Evolutionary conservation across 345 rosid species (phyloP), one percentile per base, ranked within the genome.

Genomic region (Arabidopsis suecica): DNA sequence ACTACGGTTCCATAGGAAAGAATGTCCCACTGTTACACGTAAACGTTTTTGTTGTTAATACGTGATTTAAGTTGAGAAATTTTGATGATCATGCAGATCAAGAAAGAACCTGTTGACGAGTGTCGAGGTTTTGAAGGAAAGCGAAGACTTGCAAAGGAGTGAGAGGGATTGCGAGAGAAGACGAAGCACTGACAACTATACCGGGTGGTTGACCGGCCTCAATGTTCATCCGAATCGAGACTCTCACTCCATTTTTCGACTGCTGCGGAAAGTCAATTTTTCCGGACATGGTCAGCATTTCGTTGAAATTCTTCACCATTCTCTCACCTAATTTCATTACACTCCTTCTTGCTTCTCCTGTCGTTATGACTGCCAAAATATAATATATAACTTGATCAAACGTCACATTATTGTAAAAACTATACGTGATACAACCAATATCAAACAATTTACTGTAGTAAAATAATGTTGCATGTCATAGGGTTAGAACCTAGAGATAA

Each of bases 1-100:
- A 85, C 81, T 9, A 75, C 77, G n/a, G 57, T 69, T 14, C 85
- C 85, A 60, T 61, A 57, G 36, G 80, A 78, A 16, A 89, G 88
- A 9, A 86, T 77, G 65, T 91, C 98, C 98, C 97, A 91, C 98
- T 93, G 82, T 40, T 37, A 63, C 30, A 70, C 42, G 61, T 60
- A 59, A 75, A 75, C 51, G n/a, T 68, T 20, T 10, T 0, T 33
- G 5, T 38, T 53, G 33, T 62, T 22, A 53, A 23, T 8, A 58
- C 47, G 47, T 28, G 34, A 41, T 5, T n/a, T 41, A 41, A 58
- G 23, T 20, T 60, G 32, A 60, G 11, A 38, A 60, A 22, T 20
- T 20, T 10, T 20, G 48, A 37, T 72, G 3, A 61, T n/a, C 1
- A 45, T 47, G 9, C 7, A 34, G 14, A 34, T 41, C 0, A 20